These are phyloP conservation scores for Cercospora sp. DNA, from an alignment of 2,329 filamentous ascomycete genomes.

Conservation along the genomic window DNA sequence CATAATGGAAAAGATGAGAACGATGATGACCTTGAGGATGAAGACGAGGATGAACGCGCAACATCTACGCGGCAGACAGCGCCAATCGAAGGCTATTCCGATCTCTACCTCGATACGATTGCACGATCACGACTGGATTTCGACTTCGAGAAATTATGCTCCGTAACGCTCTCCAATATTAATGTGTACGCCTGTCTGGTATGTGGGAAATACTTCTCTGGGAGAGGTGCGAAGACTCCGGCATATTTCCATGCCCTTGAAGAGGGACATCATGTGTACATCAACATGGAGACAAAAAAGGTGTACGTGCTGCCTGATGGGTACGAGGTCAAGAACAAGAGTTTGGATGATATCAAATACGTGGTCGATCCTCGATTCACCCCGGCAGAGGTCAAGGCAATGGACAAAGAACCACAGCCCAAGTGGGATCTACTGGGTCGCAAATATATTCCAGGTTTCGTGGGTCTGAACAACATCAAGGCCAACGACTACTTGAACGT, in stretches of 20 bases:
- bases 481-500: slow-evolving; percentile 99
- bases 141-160: slow-evolving; percentile 98
- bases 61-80: slow-evolving; percentile 66
- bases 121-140: slow-evolving; percentile 91
- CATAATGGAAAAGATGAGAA: slow-evolving; percentile 41
- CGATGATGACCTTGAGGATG: slow-evolving; percentile 39
- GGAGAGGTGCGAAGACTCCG: slow-evolving; percentile 87
- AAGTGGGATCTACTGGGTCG: slow-evolving; percentile 79
- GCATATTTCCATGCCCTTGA: slow-evolving; percentile 98
- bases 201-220: slow-evolving; percentile 97
- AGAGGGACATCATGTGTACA: slow-evolving; percentile 93
- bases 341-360: slow-evolving; percentile 96
- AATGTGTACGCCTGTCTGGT: slow-evolving; percentile 98
- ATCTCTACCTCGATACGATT: slow-evolving; percentile 97
- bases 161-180: slow-evolving; percentile 92
- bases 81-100: slow-evolving; percentile 84
- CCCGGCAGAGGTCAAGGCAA: slow-evolving; percentile 72
- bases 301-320: slow-evolving; percentile 93
- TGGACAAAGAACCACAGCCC: slow-evolving; percentile 65
- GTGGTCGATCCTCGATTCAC: slow-evolving; percentile 89
- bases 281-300: slow-evolving; percentile 92
- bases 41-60: slow-evolving; percentile 37
- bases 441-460: slow-evolving; percentile 88
- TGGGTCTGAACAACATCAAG: slow-evolving; percentile 99
- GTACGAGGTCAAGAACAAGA: slow-evolving; percentile 93